These are phyloP conservation scores for Wickerhamomyces rabaulensis DNA, from an alignment of 805 yeast genomes.

Conservation along the genomic window DNA sequence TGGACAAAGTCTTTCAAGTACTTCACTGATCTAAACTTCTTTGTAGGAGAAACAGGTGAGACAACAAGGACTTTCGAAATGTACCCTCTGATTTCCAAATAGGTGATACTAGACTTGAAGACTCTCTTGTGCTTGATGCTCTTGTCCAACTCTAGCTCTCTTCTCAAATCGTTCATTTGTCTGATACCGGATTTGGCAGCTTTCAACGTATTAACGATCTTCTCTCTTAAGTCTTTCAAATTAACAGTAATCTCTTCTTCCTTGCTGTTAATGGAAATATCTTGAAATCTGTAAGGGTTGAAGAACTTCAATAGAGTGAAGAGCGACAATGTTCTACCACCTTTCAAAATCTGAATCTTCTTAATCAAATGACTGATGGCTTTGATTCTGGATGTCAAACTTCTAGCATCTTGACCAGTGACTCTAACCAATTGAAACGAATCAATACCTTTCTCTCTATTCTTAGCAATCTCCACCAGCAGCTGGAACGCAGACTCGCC, in stretches of 20 bases:
- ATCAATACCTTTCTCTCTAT: conserved; percentile 51
- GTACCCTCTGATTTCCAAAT: conserved; percentile 39
- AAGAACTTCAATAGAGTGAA: conserved; percentile 46
- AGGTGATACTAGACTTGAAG: conserved; percentile 42
- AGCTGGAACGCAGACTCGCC: conserved; percentile 54
- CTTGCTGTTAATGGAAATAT: conserved; percentile 11
- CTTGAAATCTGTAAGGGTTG: conserved; percentile 18
- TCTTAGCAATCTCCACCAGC: conserved; percentile 53
- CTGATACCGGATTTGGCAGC: conserved; percentile 57
- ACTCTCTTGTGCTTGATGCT: conserved; percentile 37
- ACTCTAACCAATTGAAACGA: conserved; percentile 50
- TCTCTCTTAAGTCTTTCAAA: conserved; percentile 24
- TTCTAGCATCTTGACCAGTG: conserved; percentile 67
- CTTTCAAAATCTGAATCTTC: conserved; percentile 32
- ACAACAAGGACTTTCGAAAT: conserved; percentile 49
- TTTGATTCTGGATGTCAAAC: conserved; percentile 59
- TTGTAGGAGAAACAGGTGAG: conserved; percentile 38
- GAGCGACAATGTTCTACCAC: conserved; percentile 49
- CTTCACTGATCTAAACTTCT: conserved; percentile 42
- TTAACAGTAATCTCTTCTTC: conserved; percentile 23
- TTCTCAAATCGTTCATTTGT: conserved; percentile 53
- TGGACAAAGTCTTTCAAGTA: conserved; percentile 36
- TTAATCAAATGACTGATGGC: conserved; percentile 46
- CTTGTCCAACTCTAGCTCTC: conserved; percentile 49
- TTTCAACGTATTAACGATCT: conserved; percentile 45